Percentiles rank a stretch among this genome's conserved stretches.
Conservation (phyloP, 2,329 filamentous ascomycete species). For the Alternaria rosae region DNA sequence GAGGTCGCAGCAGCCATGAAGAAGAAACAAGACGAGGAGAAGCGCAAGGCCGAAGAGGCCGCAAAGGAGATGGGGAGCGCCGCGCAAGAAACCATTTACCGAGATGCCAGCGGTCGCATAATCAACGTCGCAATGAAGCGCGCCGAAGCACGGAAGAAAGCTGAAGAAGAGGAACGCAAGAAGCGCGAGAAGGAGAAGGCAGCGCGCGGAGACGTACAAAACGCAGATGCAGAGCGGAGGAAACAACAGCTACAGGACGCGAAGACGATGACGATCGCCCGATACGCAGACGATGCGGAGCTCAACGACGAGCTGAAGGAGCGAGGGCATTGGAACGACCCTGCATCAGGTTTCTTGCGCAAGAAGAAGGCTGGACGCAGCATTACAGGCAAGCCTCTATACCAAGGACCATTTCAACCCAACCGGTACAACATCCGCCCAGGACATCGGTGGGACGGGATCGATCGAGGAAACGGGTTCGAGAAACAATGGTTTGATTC, state of each 20-base stretch:
- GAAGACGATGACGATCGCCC: constrained; percentile 79
- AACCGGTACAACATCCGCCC: constrained; percentile 95
- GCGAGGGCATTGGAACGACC: constrained; percentile 88
- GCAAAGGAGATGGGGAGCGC: constrained; percentile 51
- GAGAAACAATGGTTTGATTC: constrained; percentile 93
- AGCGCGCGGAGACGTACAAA: constrained; percentile 85
- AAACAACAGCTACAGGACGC: constrained; percentile 79
- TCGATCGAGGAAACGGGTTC: constrained; percentile 92
- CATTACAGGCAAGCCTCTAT: constrained; percentile 69
- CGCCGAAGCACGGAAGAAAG: constrained; percentile 82
- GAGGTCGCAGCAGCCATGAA: constrained; percentile 68
- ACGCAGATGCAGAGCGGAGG: constrained; percentile 69
- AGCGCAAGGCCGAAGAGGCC: constrained; percentile 53
- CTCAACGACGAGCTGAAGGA: constrained; percentile 85
- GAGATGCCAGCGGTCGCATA: constrained; percentile 91
- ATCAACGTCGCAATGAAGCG: constrained; percentile 92
- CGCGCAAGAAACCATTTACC: constrained; percentile 80
- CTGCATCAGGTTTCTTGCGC: constrained; percentile 80
- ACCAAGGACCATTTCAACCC: constrained; percentile 80
- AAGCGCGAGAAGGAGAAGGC: constrained; percentile 72
- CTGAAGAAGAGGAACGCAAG: constrained; percentile 72
- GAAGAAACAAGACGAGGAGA: constrained; percentile 71
- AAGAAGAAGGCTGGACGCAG: constrained; percentile 58
- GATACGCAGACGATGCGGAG: constrained; percentile 82
- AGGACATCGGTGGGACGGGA: constrained; percentile 95